Conservation (phyloP, 2,329 filamentous ascomycete genomes). For the Xenoacremonium recifei region DNA sequence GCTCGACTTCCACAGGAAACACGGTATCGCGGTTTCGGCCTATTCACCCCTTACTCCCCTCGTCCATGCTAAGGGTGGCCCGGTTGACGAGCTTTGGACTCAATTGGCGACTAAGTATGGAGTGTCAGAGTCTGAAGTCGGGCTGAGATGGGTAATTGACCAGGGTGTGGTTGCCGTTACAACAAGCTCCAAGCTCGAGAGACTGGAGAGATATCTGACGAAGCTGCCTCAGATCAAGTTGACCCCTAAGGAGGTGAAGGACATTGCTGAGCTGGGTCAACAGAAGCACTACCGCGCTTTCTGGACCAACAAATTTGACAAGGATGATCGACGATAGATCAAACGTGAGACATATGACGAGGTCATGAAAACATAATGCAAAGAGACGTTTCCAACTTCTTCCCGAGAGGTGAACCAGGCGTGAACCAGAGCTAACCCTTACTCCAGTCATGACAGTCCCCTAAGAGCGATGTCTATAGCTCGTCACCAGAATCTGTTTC, state of each 20-base stretch:
- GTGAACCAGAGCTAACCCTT: no score
- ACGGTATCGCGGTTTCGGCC: slow-evolving; percentile 55
- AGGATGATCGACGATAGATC: slow-evolving; percentile 44
- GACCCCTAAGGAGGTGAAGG: slow-evolving; percentile 55
- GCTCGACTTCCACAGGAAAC: slow-evolving; percentile 54
- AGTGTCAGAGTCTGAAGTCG: slow-evolving; percentile 54
- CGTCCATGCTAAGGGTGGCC: slow-evolving; percentile 47
- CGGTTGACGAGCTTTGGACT: slow-evolving; percentile 51
- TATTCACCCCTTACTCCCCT: slow-evolving; percentile 57
- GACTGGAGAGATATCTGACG: slow-evolving; percentile 55
- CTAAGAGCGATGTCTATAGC: slow-evolving; percentile 37
- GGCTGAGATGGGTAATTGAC: slow-evolving; percentile 60
- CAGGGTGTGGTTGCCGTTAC: slow-evolving; percentile 58
- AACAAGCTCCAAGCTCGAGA: slow-evolving; percentile 57
- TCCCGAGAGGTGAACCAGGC: no score
- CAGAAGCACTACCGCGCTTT: slow-evolving; percentile 62
- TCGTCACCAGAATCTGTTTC: slow-evolving; percentile 59
- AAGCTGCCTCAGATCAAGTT: slow-evolving; percentile 56
- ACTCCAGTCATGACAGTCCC: no score
- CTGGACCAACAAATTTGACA: slow-evolving; percentile 53
- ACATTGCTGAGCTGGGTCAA: slow-evolving; percentile 54
- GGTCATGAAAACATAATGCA: no score
- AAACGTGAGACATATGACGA: no score
- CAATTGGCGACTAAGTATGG: slow-evolving; percentile 56
- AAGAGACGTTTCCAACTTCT: no score